Base-by-base conservation (phyloP, 345 rosid genomes). In the Cochlearia excelsa region DNA sequence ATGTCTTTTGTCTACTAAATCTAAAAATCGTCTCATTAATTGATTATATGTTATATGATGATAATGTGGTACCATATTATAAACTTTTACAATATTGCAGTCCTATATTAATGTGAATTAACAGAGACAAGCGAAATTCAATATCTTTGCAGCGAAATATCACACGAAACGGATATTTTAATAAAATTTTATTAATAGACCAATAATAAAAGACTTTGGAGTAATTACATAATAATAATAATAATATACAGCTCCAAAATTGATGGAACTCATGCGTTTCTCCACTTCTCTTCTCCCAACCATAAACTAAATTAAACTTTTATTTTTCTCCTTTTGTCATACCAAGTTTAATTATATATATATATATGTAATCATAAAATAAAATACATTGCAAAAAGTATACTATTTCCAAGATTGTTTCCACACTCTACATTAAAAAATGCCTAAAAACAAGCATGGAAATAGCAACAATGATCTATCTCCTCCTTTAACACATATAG, bases 191-290 rank as follows among this genome's bases (percentile, higher is more conserved):
- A 2, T 33, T 33, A 0, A 33, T 2, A 33, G 35, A 33, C 3
- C 3, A 33, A 33, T 63, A 33, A 44, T 4, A 29, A 7, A 23
- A 48, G 55, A 57, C 42, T 38, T 51, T 2, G 8, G 11, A 46
- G 31, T 16, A 33, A 5, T 53, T 67, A 57, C 70, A 57, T 50
- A 40, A 44, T 57, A 55, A 23, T 46, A 55, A 23, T 46, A 33
- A 33, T 5, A 37, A 37, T 37, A 33, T 58, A 38, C 54, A 55
- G 47, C 63, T 70, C 65, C 65, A 42, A 63, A 57, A 51, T 70
- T 63, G 16, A 70, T 70, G 59, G 69, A 63, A 57, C 69, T 70
- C 74, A 70, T 63, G 69, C 40, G 47, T 70, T 70, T 62, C 67
- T 54, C 44, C 62, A 53, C 68, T 26, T 46, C 55, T 52, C 52